Base-by-base conservation (phyloP, 192 early-diverging fungal species). In the Coemansia reversa region DNA sequence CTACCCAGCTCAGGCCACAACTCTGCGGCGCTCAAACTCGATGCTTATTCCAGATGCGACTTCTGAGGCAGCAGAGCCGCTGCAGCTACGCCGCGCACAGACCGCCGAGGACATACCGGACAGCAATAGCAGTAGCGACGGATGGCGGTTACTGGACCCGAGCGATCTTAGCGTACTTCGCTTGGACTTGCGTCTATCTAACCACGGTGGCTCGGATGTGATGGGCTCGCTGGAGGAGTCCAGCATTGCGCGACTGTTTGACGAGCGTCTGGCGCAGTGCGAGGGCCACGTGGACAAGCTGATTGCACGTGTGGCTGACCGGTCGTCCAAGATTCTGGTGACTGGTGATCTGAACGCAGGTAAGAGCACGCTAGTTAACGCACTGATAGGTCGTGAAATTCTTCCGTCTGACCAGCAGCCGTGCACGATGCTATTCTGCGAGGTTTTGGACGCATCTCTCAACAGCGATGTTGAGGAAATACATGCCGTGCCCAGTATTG, bases 261-360 rank as follows among this genome's bases (percentile, higher is more conserved):
- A 88, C 62, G 88, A 89, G 51, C 84, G 86, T 20, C 74, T 94
- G 33, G 51, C 63, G 58, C 87, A 91, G 73, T 86, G 86, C 71
- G 74, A 82, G 58, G 82, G 83, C 27, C 90, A 98, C 65, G 85
- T 96, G 29, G 87, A 92, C 69, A 92, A 89, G 60, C 88, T 99
- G 32, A 76, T 90, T 61, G 81, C 85, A 32, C 90, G 97, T 35
- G 90, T 97, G 24, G 84, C 88, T 5, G 97, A 99, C 82, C 92
- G 86, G 55, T 88, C 89, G 24, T 96, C 94, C 45, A 92, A 92
- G 77, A 94, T 99, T 9, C 80, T 99, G 19, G 94, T 99, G 51
- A 97, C 95, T 14, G 97, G 97, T 55, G 97, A 99, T 77, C 76
- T 99, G 60, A 99, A 99, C 65, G 94, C 95, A 11, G 97, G 97